These are phyloP conservation scores for Ostreobium quekettii DNA, from an alignment of 139 green algal species.

Conservation along the genomic window DNA sequence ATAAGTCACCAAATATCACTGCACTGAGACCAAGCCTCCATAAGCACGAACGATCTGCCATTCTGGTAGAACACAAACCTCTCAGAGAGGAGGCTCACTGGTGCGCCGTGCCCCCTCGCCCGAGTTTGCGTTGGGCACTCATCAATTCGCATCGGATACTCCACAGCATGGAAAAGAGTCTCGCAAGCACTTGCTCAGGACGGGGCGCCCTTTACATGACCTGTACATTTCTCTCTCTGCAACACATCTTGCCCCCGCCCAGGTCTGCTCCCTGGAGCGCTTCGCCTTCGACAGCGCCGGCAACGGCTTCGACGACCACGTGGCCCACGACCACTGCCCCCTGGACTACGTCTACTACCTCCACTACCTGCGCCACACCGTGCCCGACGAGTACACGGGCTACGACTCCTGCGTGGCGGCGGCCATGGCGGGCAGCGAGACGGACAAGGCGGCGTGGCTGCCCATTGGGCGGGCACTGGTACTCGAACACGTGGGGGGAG, in stretches of 20 bases:
- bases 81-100: too few relatives aligned
- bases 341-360: slow-evolving; percentile 34
- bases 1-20: too few relatives aligned
- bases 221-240: neutral
- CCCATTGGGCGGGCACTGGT: neutral
- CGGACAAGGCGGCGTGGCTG: neutral
- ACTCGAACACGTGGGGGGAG: neutral
- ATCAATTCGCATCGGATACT: too few relatives aligned
- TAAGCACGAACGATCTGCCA: too few relatives aligned
- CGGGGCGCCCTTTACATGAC: too few relatives aligned
- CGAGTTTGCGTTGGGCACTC: too few relatives aligned
- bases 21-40: too few relatives aligned
- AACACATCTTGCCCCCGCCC: too few relatives aligned
- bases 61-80: too few relatives aligned
- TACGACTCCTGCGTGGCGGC: neutral
- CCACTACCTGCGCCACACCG: slow-evolving; percentile 26
- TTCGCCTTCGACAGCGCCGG: slow-evolving; percentile 11
- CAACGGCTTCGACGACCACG: slow-evolving; percentile 30
- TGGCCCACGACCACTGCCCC: slow-evolving; percentile 24
- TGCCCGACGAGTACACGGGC: slow-evolving; percentile 8
- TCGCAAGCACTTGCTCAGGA: too few relatives aligned
- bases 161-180: neutral
- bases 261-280: neutral
- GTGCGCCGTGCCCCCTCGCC: too few relatives aligned
- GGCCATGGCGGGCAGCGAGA: neutral